Evolutionary conservation across 2,329 filamentous ascomycete species (phyloP), one percentile per base, ranked within the genome.

Genomic region (Neopestalotiopsis sp.): DNA sequence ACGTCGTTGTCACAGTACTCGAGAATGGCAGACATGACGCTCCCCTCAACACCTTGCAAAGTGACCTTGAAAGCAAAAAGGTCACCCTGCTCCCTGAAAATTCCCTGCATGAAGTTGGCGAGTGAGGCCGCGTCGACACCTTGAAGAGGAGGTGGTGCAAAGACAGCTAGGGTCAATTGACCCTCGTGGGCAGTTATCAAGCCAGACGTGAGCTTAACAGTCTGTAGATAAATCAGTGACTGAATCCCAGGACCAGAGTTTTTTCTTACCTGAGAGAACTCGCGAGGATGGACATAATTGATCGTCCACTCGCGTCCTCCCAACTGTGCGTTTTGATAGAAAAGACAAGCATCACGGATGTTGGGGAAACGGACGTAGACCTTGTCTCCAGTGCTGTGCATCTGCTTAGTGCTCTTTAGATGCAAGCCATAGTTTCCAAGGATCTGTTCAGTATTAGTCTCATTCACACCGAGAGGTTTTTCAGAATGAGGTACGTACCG

Each of bases 361-460:
- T 92, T 90, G 6, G 83, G 80, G 72, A 92, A 90, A 4, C 84
- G 85, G 30, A 90, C 78, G 68, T 85, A 87, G 38, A 89, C 82
- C 63, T 81, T 84, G 4, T 83, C 82, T 59, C 76, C 77, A 34
- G 75, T 73, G 4, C 76, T 70, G 17, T 81, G 77, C 1, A 85
- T 70, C 32, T 81, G 78, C 10, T 77, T 80, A 84, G 38, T 82
- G 77, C 63, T 81, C 79, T 52, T 76, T 71, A 60, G 76, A 67
- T 5, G 81, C 80, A 20, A 75, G 71, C 63, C 32, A 62, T 40
- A 40, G n/a, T 78, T 72, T 34, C 80, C 78, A 2, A 86, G 73
- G 7, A 82, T 80, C 86, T 88, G 32, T 9, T 14, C 10, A 62
- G 14, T 12, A 62, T 62, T 38, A 62, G 59, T 12, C 5, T 20